Evolutionary conservation across 306 rosid species (phyloP).

Genomic region (Canavalia gladiata): DNA sequence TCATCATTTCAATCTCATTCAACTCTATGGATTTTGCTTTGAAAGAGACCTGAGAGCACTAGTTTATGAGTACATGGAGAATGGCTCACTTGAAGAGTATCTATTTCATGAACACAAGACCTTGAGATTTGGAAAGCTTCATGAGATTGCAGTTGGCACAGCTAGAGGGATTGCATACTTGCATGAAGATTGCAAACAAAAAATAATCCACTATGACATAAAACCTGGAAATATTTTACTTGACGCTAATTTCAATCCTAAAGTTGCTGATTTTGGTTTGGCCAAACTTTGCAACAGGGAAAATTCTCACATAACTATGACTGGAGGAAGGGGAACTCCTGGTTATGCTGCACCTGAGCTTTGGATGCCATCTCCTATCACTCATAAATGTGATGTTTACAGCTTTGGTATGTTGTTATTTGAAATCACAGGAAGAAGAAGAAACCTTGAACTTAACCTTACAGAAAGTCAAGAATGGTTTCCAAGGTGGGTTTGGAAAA

Average conservation of each 20-base stretch:
- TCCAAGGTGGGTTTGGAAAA: slow-evolving; percentile 52
- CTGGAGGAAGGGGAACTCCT: slow-evolving; percentile 35
- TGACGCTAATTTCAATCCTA: slow-evolving; percentile 47
- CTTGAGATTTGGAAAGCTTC: slow-evolving; percentile 48
- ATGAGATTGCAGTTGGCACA: slow-evolving; percentile 50
- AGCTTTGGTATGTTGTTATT: slow-evolving; percentile 53
- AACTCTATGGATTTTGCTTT: slow-evolving; percentile 53
- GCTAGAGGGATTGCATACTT: slow-evolving; percentile 55
- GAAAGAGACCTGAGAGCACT: slow-evolving; percentile 50
- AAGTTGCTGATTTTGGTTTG: slow-evolving; percentile 56
- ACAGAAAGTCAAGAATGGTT: slow-evolving; percentile 16
- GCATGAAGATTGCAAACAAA: slow-evolving; percentile 62
- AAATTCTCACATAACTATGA: slow-evolving; percentile 37
- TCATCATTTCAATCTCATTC: slow-evolving; percentile 55
- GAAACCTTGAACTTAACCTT: slow-evolving; percentile 26
- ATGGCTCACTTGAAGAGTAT: slow-evolving; percentile 51
- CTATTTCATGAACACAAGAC: slow-evolving; percentile 26
- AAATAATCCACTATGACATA: slow-evolving; percentile 57
- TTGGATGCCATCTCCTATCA: slow-evolving; percentile 47
- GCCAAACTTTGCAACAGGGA: slow-evolving; percentile 48
- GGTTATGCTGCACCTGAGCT: slow-evolving; percentile 56
- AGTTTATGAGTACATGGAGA: slow-evolving; percentile 49
- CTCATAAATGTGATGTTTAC: slow-evolving; percentile 53
- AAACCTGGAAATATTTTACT: slow-evolving; percentile 60
- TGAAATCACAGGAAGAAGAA: slow-evolving; percentile 44